Base-by-base conservation (phyloP, 2,329 filamentous ascomycete species). In the Fusarium hainanense region DNA sequence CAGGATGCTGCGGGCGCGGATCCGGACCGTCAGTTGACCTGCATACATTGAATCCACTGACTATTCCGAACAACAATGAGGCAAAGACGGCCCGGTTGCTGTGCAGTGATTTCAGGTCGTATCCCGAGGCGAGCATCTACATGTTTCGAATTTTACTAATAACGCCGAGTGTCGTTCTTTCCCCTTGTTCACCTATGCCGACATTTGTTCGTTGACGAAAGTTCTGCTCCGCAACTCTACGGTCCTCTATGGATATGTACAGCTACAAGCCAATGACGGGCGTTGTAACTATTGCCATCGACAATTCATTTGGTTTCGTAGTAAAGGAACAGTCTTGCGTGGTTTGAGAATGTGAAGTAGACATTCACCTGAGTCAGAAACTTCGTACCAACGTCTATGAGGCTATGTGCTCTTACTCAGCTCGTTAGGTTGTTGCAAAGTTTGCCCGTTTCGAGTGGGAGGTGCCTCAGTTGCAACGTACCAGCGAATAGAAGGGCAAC, bases 41-140 rank as follows among this genome's bases (percentile, higher is more conserved):
- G n/a, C 47, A 52, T 42, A n/a, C 23, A 28, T 42, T 25, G 16
- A 52, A 21, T 27, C 18, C 37, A 20, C 32, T 28, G 7, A 21
- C 40, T 30, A 40, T 58, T 58, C 30, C 58, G 13, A 42, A 42
- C 34, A 50, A 54, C 28, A 43, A 57, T 43, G 44, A 54, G 47
- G 40, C 27, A 47, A 47, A 47, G 43, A 66, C 54, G 58, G 67
- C 54, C 67, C 67, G 67, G 57, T 47, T 44, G 34, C 44, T 34
- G 43, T 50, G 44, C 32, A 65, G 37, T 43, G 21, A 43, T 44
- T 57, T n/a, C 9, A n/a, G 20, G 50, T 32, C 56, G 12, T 32
- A 47, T 30, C 28, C 60, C 20, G 37, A 68, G 47, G 40, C 46
- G 42, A 57, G 27, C 34, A 37, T 49, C 20, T 55, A 13, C 23